Evolutionary conservation across 441 rosid genomes (phyloP).

Genomic region (Manihot esculenta): DNA sequence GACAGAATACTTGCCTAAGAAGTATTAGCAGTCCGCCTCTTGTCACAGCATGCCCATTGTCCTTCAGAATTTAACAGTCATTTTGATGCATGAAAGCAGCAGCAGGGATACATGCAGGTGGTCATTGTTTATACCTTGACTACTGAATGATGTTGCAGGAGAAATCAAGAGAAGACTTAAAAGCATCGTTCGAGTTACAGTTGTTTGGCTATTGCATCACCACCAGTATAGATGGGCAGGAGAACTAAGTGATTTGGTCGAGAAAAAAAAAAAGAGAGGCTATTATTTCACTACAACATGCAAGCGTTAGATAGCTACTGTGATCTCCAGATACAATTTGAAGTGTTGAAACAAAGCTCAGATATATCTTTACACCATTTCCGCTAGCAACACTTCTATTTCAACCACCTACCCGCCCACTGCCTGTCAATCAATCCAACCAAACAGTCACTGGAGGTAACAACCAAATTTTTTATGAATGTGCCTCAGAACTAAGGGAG

Average conservation of each 20-base stretch:
- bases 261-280: conserved; percentile 7
- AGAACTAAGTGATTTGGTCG: not conserved
- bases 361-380: conserved; percentile 12
- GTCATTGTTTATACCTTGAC: conserved; percentile 16
- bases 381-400: conserved; percentile 5
- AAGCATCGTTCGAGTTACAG: conserved; percentile 1
- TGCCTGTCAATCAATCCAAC: conserved; percentile 14
- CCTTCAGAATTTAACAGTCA: conserved; percentile 29
- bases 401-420: conserved; percentile 8
- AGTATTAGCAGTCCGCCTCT: conserved; percentile 33
- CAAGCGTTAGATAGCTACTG: not conserved
- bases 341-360: conserved; percentile 13
- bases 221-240: conserved; percentile 6
- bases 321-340: conserved; percentile 15
- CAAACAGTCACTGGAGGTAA: not conserved
- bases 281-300: conserved; percentile 15
- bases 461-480: not conserved
- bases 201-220: conserved; percentile 9
- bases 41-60: conserved; percentile 34
- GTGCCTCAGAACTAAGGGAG: conserved; percentile 3
- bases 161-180: conserved; percentile 15
- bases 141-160: conserved; percentile 22
- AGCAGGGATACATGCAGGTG: conserved; percentile 24
- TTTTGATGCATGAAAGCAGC: conserved; percentile 28
- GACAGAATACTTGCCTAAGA: conserved; percentile 63